phyloP scores from a whole-genome alignment of 768 basidiomycete genomes.

The Lactarius evosmus region DNA sequence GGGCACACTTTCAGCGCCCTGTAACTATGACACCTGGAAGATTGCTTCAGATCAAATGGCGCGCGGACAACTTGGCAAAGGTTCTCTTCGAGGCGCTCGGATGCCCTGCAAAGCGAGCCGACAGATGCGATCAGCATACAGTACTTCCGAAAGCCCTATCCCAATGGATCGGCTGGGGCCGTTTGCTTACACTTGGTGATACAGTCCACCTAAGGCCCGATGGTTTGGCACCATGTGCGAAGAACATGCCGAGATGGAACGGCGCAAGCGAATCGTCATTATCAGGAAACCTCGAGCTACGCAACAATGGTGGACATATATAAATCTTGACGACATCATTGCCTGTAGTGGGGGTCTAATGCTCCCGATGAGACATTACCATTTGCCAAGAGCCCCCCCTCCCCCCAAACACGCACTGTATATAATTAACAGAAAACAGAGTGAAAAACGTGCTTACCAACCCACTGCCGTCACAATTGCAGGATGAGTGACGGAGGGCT shows the following conservation, averaged over 20 bases:
- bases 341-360: conserved; percentile 8
- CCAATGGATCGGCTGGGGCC: conserved; percentile 2
- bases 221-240: conserved; percentile 4
- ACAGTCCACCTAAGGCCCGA: background rate
- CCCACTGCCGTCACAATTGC: conserved; percentile 14
- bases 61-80: conserved; percentile 14
- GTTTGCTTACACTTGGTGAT: conserved; percentile 14
- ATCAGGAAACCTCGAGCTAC: conserved; percentile 13
- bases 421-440: conserved; percentile 6
- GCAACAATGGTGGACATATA: background rate
- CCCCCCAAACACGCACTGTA: background rate
- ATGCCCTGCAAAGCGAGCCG: background rate
- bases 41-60: conserved; percentile 13
- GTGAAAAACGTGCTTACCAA: background rate
- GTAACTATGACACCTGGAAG: conserved; percentile 24
- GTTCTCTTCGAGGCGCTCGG: conserved; percentile 24
- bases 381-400: background rate
- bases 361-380: conserved; percentile 5
- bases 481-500: conserved; percentile 15
- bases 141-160: conserved; percentile 10
- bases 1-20: conserved; percentile 8
- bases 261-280: conserved; percentile 17
- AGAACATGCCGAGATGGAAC: conserved; percentile 11
- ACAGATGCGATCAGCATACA: conserved; percentile 1
- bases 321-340: conserved; percentile 15